Evolutionary conservation across 345 rosid species (phyloP).

Genomic region (Raphanus sativus): DNA sequence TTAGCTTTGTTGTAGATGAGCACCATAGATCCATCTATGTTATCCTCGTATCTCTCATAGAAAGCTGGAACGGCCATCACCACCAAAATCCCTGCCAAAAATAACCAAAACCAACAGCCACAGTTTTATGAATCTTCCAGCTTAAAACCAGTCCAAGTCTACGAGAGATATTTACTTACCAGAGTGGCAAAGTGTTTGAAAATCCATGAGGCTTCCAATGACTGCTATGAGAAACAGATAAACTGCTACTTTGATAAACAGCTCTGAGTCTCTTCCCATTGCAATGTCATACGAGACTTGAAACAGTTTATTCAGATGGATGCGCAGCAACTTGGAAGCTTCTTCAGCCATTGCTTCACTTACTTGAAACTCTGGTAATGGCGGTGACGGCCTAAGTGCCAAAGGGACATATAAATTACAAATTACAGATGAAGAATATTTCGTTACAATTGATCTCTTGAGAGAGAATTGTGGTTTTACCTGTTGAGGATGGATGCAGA

Average conservation of each 20-base stretch:
- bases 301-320: conserved; percentile 56
- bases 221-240: conserved; percentile 61
- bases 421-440: neutral
- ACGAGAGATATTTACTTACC: conserved; percentile 48
- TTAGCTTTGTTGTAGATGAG: conserved; percentile 34
- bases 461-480: conserved; percentile 34
- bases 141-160: conserved; percentile 1
- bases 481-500: conserved; percentile 90
- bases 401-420: neutral
- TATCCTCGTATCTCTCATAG: conserved; percentile 66
- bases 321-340: conserved; percentile 46
- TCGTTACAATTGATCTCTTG: neutral
- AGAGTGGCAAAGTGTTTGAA: conserved; percentile 67
- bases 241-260: conserved; percentile 59
- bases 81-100: conserved; percentile 59
- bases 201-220: conserved; percentile 67
- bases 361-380: conserved; percentile 71
- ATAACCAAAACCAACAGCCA: neutral
- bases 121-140: neutral
- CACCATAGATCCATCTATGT: conserved; percentile 46
- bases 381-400: conserved; percentile 77
- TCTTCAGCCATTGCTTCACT: conserved; percentile 65
- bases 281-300: conserved; percentile 71
- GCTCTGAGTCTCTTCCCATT: conserved; percentile 64
- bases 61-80: conserved; percentile 69